Evolutionary conservation across 2,329 filamentous ascomycete genomes (phyloP).

Genomic region (Xylaria digitata): DNA sequence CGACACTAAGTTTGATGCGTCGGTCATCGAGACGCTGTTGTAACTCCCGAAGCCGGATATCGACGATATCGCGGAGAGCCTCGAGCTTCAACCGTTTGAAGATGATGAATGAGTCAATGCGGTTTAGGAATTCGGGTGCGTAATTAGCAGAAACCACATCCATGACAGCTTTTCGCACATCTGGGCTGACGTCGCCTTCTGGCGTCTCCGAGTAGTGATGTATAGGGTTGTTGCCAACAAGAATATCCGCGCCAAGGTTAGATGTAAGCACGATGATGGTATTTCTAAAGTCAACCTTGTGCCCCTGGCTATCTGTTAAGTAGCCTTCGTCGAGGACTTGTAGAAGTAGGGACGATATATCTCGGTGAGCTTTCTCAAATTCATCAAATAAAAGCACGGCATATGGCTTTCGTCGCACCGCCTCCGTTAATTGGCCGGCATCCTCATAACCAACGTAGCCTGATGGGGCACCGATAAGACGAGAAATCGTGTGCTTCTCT

Average conservation of each 20-base stretch:
- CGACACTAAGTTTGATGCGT: conserved; percentile 80
- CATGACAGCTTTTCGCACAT: conserved; percentile 84
- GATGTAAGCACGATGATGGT: conserved; percentile 97
- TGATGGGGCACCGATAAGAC: conserved; percentile 91
- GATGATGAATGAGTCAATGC: conserved; percentile 96
- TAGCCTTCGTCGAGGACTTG: conserved; percentile 97
- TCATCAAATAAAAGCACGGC: conserved; percentile 96
- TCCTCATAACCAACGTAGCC: conserved; percentile 98
- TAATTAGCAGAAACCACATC: conserved; percentile 81
- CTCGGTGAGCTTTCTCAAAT: conserved; percentile 96
- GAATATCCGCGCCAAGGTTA: conserved; percentile 91
- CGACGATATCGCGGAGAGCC: conserved; percentile 90
- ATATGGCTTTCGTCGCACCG: conserved; percentile 93
- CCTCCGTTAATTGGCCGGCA: conserved; percentile 94
- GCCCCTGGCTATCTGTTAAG: conserved; percentile 92
- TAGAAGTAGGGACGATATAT: conserved; percentile 90
- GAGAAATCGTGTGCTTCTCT: conserved; percentile 94
- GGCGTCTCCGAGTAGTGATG: conserved; percentile 71
- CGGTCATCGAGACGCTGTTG: conserved; percentile 86
- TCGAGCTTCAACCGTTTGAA: conserved; percentile 85
- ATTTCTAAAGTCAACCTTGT: conserved; percentile 96
- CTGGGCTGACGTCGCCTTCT: conserved; percentile 76
- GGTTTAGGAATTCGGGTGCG: conserved; percentile 94
- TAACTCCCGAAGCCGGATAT: conserved; percentile 88
- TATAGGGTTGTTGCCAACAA: conserved; percentile 78